Base-by-base conservation (phyloP, 768 basidiomycete species). In the Cubamyces lactineus region DNA sequence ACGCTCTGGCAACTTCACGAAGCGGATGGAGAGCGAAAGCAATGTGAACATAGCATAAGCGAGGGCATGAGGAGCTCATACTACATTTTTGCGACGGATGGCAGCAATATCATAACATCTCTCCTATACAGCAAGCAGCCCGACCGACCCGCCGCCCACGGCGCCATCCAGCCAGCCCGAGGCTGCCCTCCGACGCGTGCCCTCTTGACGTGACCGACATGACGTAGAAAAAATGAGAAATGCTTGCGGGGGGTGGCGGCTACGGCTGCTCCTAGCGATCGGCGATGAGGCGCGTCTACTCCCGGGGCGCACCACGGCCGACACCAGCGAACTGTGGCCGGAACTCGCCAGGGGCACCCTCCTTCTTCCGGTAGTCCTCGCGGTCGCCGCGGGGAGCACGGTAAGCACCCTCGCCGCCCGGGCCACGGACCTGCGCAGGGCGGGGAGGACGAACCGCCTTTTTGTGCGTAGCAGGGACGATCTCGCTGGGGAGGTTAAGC, bases 391-490 rank as follows among this genome's bases (percentile, higher is more conserved):
- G 92, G 69, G 94, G 93, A 45, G 92, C 82, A 66, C 94, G 92
- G 83, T 96, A 93, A 12, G 91, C 86, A 69, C 92, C 91, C 62
- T 83, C 86, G 49, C 86, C 91, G 63, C 87, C 87, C 30, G 82
- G 80, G 19, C 64, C 64, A 67, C 89, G 87, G 59, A 86, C 85
- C 60, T 82, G 78, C 53, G 95, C 90, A 39, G 94, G 92, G 66
- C 93, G 91, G 48, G 89, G 81, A 26, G 91, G 86, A 71, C 97
- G 94, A 53, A 84, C 90, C 63, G 92, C 91, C 82, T 96, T 97
- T 84, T 97, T 97, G 86, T 96, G 94, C 64, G 97, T 99, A 59
- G 92, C 81, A 61, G 96, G 97, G 56, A 99, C 97, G 73, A 99
- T 98, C 79, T 99, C 96, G 63, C 78, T 78, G 53, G 95, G 96